Evolutionary conservation across 2,329 filamentous ascomycete genomes (phyloP), one percentile per base, ranked within the genome.

Genomic region (Aspergillus fumigatiaffinis): DNA sequence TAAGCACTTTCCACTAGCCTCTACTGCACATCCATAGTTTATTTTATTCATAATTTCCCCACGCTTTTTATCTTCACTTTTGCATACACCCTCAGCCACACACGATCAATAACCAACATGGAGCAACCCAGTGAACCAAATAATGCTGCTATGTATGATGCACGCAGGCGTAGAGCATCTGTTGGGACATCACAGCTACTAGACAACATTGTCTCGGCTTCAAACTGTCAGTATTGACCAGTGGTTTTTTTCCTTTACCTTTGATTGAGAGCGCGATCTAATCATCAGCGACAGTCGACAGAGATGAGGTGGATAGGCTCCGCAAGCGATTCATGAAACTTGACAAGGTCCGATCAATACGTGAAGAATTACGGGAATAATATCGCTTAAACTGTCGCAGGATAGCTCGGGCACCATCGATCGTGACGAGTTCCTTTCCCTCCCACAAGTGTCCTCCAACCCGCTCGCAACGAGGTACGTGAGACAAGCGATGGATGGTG

Each of bases 241-340:
- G 21, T 10, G n/a, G 14, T 12, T 49, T 25, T 28, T 42, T n/a
- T 23, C 17, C 49, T 23, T 20, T 42, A 12, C 35, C 25, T 25
- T 35, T 55, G 49, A 57, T 35, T 55, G 49, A 57, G 29, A 26
- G 48, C 38, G 44, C 49, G 21, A 25, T 47, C 23, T 23, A 38
- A 38, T 47, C 23, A 14, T 25, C 42, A 23, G 32, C 17, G 28
- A 67, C 69, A 97, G 93, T 99, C 81, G 91, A 99, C 80, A 88
- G 90, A 75, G 94, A 99, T 71, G 94, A 99, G 77, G 92, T 99
- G 59, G 94, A 97, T 74, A 86, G 94, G 70, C 82, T 99, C 73
- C 86, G 92, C 71, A 99, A 99, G 82, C 86, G 93, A 61, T 99
- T 99, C 73, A 97, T 97, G 93, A 99, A 99, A 80, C 82, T 99